Base-by-base conservation (phyloP, 495 filamentous ascomycete genomes). In the Penicillium lividum region DNA sequence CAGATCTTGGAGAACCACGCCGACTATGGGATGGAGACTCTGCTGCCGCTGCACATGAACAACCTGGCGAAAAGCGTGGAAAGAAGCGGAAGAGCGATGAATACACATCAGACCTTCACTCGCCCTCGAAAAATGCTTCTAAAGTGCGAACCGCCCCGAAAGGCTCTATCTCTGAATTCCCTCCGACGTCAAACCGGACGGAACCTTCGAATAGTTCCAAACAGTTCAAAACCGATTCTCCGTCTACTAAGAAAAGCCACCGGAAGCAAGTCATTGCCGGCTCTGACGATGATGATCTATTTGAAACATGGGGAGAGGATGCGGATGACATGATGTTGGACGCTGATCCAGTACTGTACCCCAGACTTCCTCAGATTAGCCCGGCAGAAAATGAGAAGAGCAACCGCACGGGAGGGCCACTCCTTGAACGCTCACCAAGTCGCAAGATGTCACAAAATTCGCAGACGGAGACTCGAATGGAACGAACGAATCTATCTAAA, bases 31-130 rank as follows among this genome's bases (percentile, higher is more conserved):
- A 72, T 15, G 86, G 88, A 61, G 84, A 85, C 30, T 75, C 74
- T 48, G 79, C 81, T 30, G 76, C 74, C 47, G 79, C 81, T 18
- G 68, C 65, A 16, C 72, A 80, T 46, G 70, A 67, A 53, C 70
- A 74, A 38, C 75, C 80, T 36, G 28, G 66, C 2, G 66, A 80
- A 4, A 84, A 77, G 64, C 81, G 80, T 57, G 78, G 81, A 10
- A 86, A 84, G 70, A 93, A 92, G 72, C 72, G 90, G 47, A 93
- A 91, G 64, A 91, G 89, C 60, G 82, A 87, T 40, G 86, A 89
- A 53, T 83, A 87, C 49, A 81, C 80, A 42, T 76, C 77, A 15
- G 79, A 82, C 63, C 67, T 78, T 16, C 47, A 68, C 0, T 72
- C 75, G 2, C 71, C 74, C 7, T 68, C 55, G 8, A 70, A 72